Evolutionary conservation across 768 basidiomycete species (phyloP).

Genomic region (Tulasnella sp.): DNA sequence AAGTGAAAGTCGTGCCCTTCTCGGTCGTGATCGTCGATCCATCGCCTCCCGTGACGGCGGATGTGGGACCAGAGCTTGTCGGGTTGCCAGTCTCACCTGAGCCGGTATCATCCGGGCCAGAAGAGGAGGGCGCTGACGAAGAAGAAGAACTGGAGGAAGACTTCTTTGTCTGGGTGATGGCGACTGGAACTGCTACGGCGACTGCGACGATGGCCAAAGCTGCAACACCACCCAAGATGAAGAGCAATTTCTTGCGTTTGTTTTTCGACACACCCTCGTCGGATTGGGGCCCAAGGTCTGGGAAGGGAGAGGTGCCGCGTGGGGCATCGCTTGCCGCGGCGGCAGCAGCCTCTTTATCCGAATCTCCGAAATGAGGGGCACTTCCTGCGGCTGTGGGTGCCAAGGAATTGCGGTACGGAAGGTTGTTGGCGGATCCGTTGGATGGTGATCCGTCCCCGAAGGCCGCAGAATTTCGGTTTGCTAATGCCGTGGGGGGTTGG

Average conservation of each 20-base stretch:
- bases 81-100: constrained; percentile 20
- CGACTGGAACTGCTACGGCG: constrained; percentile 64
- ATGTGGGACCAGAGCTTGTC: constrained; percentile 30
- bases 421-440: neutral
- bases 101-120: constrained; percentile 29
- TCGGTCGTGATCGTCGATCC: constrained; percentile 72
- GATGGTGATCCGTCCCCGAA: neutral
- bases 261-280: neutral
- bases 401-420: neutral
- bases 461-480: neutral
- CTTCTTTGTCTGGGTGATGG: constrained; percentile 54
- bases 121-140: constrained; percentile 25
- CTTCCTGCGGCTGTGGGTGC: neutral
- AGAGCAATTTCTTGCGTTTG: neutral
- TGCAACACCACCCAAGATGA: neutral
- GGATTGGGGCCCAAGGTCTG: neutral
- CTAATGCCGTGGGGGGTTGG: neutral
- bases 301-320: neutral
- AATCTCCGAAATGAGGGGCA: neutral
- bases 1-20: constrained; percentile 79
- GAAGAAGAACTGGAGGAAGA: constrained; percentile 28
- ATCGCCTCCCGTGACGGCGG: constrained; percentile 55
- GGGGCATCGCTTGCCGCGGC: neutral
- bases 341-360: neutral
- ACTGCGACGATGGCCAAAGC: constrained; percentile 43